A percentile compares a stretch with the other conserved stretches of the same genome.
These are phyloP conservation scores for Ceratocystis destructans DNA, from an alignment of 2,329 filamentous ascomycete species.

Conservation along the genomic window DNA sequence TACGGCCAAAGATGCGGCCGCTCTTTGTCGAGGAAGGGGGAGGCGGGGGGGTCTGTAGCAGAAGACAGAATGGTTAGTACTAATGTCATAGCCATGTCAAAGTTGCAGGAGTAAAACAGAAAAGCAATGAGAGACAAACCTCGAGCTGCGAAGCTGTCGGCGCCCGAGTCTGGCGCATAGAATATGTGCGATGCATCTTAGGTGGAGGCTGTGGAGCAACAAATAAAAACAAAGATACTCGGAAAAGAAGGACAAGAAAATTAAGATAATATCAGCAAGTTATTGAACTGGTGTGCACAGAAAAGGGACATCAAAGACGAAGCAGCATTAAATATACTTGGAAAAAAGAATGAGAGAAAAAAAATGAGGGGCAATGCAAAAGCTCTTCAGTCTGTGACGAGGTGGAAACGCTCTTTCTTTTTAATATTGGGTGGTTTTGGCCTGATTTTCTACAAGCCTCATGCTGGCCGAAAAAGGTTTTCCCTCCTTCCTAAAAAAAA, in stretches of 20 bases:
- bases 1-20: slow-evolving; percentile 74
- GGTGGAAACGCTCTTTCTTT: slow-evolving; percentile 1
- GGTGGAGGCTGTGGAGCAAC: slow-evolving; percentile 7
- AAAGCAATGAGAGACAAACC: slow-evolving; percentile 27
- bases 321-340: background rate
- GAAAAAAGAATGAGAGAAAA: background rate
- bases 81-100: slow-evolving; percentile 7
- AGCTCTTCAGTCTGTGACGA: background rate
- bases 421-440: background rate
- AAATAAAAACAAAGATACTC: background rate
- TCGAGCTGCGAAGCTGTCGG: slow-evolving; percentile 74
- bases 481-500: background rate
- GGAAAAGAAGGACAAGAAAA: background rate
- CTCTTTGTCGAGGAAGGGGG: slow-evolving; percentile 84
- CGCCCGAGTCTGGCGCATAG: slow-evolving; percentile 92
- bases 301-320: background rate
- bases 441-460: slow-evolving; percentile 3
- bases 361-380: background rate
- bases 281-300: background rate
- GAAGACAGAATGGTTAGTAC: slow-evolving; percentile 11
- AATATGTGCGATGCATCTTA: slow-evolving; percentile 95
- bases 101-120: background rate
- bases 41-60: slow-evolving; percentile 70
- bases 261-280: no score
- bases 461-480: slow-evolving; percentile 10